phyloP scores from a whole-genome alignment of 106 monocot genomes.

The Ottelia alismoides region DNA sequence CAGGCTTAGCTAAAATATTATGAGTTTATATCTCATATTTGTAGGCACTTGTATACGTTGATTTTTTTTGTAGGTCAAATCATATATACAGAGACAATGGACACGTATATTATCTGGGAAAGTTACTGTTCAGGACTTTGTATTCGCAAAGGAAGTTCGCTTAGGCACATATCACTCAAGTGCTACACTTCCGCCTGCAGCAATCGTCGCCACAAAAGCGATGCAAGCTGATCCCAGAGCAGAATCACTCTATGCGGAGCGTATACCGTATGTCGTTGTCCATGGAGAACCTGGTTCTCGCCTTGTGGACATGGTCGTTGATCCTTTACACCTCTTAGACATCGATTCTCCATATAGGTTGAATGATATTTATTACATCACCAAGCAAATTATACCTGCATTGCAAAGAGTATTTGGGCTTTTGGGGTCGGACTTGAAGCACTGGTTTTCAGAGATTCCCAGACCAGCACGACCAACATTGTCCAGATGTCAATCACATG shows the following conservation, averaged over 20 bases:
- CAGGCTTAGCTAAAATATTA: background rate
- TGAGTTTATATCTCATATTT: background rate
- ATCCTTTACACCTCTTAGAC: constrained; percentile 56
- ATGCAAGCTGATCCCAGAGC: constrained; percentile 63
- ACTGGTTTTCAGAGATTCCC: constrained; percentile 68
- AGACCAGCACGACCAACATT: constrained; percentile 29
- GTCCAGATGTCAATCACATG: constrained; percentile 19
- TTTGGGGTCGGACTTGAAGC: constrained; percentile 57
- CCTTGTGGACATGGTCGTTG: constrained; percentile 80
- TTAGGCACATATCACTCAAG: constrained; percentile 67
- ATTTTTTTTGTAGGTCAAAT: constrained; percentile 47
- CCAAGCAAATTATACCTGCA: constrained; percentile 89
- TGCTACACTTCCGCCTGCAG: constrained; percentile 76
- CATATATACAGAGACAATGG: constrained; percentile 83
- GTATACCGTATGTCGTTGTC: constrained; percentile 85
- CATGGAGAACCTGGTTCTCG: constrained; percentile 93
- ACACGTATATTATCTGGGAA: constrained; percentile 68
- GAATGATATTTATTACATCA: constrained; percentile 82
- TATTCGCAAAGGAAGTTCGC: constrained; percentile 95
- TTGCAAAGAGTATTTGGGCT: constrained; percentile 85
- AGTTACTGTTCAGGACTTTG: constrained; percentile 78
- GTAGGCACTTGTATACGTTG: background rate
- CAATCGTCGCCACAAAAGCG: constrained; percentile 84
- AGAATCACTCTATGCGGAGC: constrained; percentile 66
- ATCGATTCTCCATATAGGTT: constrained; percentile 57